Evolutionary conservation across 306 rosid genomes (phyloP).

Genomic region (Abrus precatorius): DNA sequence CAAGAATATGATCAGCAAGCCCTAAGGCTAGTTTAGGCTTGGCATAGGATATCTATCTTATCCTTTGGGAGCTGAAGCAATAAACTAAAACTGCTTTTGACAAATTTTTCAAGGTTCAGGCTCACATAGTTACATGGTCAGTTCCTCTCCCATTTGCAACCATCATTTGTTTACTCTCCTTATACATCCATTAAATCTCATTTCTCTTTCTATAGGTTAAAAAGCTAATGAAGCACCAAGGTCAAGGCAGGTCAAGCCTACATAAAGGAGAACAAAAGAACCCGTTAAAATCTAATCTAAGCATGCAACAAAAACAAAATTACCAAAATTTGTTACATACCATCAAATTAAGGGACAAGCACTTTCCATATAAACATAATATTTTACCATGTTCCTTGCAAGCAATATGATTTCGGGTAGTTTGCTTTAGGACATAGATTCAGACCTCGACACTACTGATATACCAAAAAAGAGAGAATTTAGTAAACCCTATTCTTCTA

Average conservation of each 20-base stretch:
- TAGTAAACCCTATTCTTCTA: not conserved
- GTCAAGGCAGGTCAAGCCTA: constrained; percentile 22
- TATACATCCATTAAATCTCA: not conserved
- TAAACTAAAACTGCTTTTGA: not conserved
- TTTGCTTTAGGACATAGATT: not conserved
- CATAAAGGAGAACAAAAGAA: not conserved
- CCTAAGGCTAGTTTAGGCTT: not conserved
- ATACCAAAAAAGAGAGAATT: too few species aligned
- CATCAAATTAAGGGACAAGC: not conserved
- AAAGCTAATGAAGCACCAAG: not conserved
- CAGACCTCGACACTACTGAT: not conserved
- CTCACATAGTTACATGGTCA: not conserved
- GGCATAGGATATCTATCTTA: not conserved
- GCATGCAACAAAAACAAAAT: constrained; percentile 2
- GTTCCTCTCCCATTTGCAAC: constrained; percentile 9
- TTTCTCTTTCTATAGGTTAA: constrained; percentile 14
- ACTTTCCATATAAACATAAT: constrained; percentile 9
- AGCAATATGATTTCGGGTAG: not conserved
- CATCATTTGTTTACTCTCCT: not conserved
- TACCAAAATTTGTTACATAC: not conserved
- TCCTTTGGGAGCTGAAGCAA: constrained; percentile 5
- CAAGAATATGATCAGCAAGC: constrained; percentile 20
- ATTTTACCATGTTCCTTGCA: not conserved
- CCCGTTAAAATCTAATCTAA: not conserved
- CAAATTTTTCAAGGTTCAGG: not conserved